These are phyloP conservation scores for Dichotomopilus funicola DNA, from an alignment of 2,329 filamentous ascomycete species.

Conservation along the genomic window DNA sequence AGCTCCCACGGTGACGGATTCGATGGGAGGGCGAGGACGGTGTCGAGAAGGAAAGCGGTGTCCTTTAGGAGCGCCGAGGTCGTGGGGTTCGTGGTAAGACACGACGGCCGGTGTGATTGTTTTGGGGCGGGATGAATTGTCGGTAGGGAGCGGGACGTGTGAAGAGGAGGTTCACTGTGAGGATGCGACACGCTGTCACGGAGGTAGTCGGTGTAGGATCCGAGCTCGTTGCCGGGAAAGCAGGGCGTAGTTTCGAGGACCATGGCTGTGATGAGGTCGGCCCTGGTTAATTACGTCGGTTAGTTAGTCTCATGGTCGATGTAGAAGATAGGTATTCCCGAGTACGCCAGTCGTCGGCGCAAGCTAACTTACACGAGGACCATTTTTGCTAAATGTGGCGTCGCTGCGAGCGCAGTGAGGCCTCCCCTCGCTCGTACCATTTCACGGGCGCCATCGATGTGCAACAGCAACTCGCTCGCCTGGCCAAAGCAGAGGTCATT, in stretches of 20 bases:
- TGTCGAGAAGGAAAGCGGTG: slow-evolving; percentile 12
- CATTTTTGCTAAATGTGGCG: slow-evolving; percentile 4
- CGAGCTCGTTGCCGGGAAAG: not conserved
- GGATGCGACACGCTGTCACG: not conserved
- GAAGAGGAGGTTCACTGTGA: not conserved
- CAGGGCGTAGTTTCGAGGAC: slow-evolving; percentile 4
- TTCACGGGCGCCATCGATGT: slow-evolving; percentile 4
- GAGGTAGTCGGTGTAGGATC: not conserved
- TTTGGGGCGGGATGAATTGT: not conserved
- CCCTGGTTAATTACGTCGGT: not conserved
- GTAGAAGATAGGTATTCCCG: too few species aligned
- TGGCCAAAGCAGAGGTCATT: slow-evolving; percentile 15
- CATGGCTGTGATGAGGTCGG: slow-evolving; percentile 6
- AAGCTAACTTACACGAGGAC: slow-evolving; percentile 12
- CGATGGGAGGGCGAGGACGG: slow-evolving; percentile 5
- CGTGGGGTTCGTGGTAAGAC: not conserved
- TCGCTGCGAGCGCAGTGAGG: not conserved
- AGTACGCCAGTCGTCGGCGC: too few species aligned
- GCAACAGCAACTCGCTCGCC: not conserved
- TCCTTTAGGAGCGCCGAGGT: slow-evolving; percentile 13
- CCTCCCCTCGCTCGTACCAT: slow-evolving; percentile 7
- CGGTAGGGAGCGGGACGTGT: not conserved
- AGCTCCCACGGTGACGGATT: slow-evolving; percentile 6
- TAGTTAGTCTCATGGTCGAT: not conserved
- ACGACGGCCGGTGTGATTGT: not conserved